Evolutionary conservation across 2,329 filamentous ascomycete genomes (phyloP).

Genomic region (Anthostomella pinea): DNA sequence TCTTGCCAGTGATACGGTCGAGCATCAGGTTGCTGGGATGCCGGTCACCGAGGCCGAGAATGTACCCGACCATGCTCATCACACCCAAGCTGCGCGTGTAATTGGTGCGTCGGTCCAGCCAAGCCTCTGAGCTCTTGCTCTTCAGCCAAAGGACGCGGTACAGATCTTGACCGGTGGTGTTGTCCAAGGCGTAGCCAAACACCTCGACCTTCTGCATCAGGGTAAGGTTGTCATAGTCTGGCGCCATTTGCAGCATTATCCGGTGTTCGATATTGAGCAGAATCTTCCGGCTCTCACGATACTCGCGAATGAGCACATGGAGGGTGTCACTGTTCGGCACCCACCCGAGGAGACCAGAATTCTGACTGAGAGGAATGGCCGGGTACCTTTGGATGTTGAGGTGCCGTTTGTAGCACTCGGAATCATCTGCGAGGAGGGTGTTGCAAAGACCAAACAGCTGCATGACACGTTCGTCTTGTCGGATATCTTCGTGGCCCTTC

Average conservation of each 20-base stretch:
- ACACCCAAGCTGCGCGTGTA: constrained; percentile 96
- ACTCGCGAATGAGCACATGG: constrained; percentile 94
- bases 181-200: constrained; percentile 97
- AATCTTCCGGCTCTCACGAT: constrained; percentile 95
- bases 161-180: constrained; percentile 96
- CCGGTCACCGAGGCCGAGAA: constrained; percentile 90
- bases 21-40: constrained; percentile 98
- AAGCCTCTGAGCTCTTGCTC: constrained; percentile 96
- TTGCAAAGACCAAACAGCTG: constrained; percentile 98
- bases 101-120: constrained; percentile 96
- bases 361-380: constrained; percentile 94
- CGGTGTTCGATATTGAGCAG: constrained; percentile 98
- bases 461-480: constrained; percentile 99
- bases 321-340: constrained; percentile 97
- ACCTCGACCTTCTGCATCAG: constrained; percentile 99
- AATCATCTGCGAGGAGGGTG: constrained; percentile 87
- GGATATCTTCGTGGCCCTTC: constrained; percentile 99
- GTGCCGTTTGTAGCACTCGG: constrained; percentile 95
- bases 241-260: constrained; percentile 99
- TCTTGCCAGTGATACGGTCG: constrained; percentile 91
- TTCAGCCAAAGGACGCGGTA: constrained; percentile 99
- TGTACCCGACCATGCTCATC: constrained; percentile 99
- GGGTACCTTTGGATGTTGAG: constrained; percentile 95
- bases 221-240: constrained; percentile 96
- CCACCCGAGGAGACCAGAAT: constrained; percentile 92